A percentile compares a stretch with the other conserved stretches of the same genome.
Conservation (phyloP, 805 yeast species). For the Metschnikowia cubensis region DNA sequence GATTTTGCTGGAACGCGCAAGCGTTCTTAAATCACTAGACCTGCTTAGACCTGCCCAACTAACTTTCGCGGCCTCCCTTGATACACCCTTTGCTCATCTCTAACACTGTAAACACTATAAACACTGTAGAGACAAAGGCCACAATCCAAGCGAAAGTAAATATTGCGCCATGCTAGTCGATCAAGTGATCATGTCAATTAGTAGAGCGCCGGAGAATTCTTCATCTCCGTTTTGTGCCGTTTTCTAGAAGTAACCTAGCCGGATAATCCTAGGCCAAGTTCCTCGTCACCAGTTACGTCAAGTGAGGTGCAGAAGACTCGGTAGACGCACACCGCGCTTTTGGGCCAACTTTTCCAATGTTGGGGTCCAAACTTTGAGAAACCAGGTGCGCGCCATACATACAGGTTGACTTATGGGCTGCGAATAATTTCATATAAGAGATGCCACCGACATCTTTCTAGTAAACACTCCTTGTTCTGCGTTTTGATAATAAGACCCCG, state of each 20-base stretch:
- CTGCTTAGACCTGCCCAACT: neutral
- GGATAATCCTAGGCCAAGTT: neutral
- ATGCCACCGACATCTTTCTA: conserved; percentile 2
- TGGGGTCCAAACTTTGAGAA: conserved; percentile 15
- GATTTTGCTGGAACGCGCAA: neutral
- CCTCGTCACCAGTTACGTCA: conserved; percentile 13
- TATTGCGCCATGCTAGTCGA: no score
- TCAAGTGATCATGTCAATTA: no score
- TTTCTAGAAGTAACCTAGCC: neutral
- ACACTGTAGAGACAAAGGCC: neutral
- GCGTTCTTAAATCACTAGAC: neutral
- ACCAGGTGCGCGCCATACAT: conserved; percentile 5
- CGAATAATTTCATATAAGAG: conserved; percentile 14
- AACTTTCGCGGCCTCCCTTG: neutral
- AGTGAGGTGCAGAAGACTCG: conserved; percentile 14
- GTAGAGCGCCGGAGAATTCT: no score
- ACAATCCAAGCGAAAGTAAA: no score
- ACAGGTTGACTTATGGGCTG: conserved; percentile 8
- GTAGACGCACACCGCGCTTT: conserved; percentile 15
- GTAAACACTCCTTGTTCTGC: conserved; percentile 1
- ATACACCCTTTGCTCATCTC: neutral
- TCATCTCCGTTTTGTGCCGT: neutral
- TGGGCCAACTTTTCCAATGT: conserved; percentile 20
- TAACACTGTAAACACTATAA: neutral
- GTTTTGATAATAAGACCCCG: neutral